Evolutionary conservation across 495 filamentous ascomycete species (phyloP).

Genomic region (Hypoxylon subgilvum): DNA sequence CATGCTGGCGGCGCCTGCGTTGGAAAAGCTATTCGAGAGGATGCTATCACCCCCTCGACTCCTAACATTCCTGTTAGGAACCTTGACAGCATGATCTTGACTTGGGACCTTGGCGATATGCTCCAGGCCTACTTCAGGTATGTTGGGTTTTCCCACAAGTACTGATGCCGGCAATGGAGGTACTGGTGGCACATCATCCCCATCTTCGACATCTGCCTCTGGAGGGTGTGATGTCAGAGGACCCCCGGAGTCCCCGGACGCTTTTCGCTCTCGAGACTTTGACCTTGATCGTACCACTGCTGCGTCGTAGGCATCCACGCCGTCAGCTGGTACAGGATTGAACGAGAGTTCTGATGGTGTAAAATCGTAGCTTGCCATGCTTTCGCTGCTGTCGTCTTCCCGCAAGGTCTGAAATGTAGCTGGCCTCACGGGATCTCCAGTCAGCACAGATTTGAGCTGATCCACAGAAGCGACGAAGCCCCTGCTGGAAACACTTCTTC

Average conservation of each 20-base stretch:
- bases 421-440: slow-evolving; percentile 65
- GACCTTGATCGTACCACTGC: slow-evolving; percentile 37
- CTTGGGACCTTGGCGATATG: slow-evolving; percentile 24
- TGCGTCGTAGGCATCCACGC: slow-evolving; percentile 18
- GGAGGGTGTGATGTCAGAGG: slow-evolving; percentile 57
- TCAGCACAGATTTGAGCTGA: slow-evolving; percentile 67
- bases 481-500: slow-evolving; percentile 61
- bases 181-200: slow-evolving; percentile 49
- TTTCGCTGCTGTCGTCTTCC: slow-evolving; percentile 59
- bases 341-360: slow-evolving; percentile 61
- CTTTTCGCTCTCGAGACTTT: slow-evolving; percentile 46
- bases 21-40: slow-evolving; percentile 42
- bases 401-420: slow-evolving; percentile 39
- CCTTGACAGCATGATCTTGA: slow-evolving; percentile 44
- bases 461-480: slow-evolving; percentile 82
- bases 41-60: slow-evolving; percentile 48
- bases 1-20: slow-evolving; percentile 43
- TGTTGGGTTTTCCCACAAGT: slow-evolving; percentile 29
- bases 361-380: slow-evolving; percentile 64
- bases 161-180: slow-evolving; percentile 47
- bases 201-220: slow-evolving; percentile 33
- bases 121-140: slow-evolving; percentile 23
- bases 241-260: slow-evolving; percentile 44
- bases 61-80: slow-evolving; percentile 46
- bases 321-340: slow-evolving; percentile 43